phyloP scores from a whole-genome alignment of 345 rosid species.

The Populus nigra region DNA sequence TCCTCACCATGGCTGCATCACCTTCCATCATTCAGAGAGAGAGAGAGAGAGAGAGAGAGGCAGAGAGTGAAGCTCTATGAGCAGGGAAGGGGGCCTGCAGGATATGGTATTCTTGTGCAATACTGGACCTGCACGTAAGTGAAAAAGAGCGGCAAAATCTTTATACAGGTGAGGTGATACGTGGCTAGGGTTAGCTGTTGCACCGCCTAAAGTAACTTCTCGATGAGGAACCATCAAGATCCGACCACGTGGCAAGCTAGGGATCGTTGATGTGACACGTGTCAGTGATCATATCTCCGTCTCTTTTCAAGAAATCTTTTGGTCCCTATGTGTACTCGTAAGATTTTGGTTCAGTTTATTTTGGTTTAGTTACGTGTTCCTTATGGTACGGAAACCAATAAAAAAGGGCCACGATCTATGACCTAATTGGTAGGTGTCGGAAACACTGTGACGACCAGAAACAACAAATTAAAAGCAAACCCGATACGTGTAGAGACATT shows the following conservation, averaged over 20 bases:
- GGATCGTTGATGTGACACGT: neutral
- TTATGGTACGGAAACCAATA: neutral
- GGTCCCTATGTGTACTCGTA: neutral
- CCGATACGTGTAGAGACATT: no score
- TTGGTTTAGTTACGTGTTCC: neutral
- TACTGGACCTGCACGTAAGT: neutral
- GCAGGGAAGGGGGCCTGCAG: no score
- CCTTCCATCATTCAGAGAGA: neutral
- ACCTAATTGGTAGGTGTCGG: fast-evolving
- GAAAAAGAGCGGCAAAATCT: neutral
- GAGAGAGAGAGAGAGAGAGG: no score
- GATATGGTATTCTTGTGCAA: neutral
- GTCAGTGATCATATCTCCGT: neutral
- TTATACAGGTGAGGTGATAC: neutral
- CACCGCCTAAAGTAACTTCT: slow-evolving; percentile 7
- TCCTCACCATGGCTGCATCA: neutral
- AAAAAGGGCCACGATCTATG: neutral
- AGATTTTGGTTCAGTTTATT: neutral
- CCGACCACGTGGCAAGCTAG: neutral
- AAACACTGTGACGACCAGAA: neutral
- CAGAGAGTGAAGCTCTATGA: no score
- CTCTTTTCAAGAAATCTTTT: neutral
- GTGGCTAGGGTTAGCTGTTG: neutral
- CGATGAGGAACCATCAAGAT: neutral
- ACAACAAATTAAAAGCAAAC: no score